Evolutionary conservation across 306 rosid genomes (phyloP).

Genomic region (Nissolia schottii): DNA sequence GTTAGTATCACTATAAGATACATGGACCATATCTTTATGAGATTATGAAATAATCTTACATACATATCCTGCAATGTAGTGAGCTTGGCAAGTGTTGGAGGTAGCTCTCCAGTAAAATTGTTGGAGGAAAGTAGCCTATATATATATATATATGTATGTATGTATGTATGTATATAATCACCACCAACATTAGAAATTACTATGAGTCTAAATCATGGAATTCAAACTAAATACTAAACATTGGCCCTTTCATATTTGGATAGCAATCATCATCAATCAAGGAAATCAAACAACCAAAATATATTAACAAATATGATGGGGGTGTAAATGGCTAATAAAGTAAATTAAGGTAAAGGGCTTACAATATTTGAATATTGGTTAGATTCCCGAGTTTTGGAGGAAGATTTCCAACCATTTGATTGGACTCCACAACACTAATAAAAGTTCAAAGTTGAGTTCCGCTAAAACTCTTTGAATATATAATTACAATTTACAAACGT

Average conservation of each 20-base stretch:
- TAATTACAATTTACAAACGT: neutral
- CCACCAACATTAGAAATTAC: neutral
- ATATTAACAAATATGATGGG: too few relatives aligned
- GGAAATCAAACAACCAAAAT: neutral
- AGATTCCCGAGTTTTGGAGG: slow-evolving; percentile 57
- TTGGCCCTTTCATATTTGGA: neutral
- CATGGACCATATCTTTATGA: too few relatives aligned
- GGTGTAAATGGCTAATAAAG: neutral
- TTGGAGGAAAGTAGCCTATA: slow-evolving; percentile 47
- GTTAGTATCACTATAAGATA: too few relatives aligned
- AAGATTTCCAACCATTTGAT: slow-evolving; percentile 49
- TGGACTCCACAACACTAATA: slow-evolving; percentile 43
- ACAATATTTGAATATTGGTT: slow-evolving; percentile 42
- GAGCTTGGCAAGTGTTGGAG: too few relatives aligned
- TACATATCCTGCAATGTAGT: too few relatives aligned
- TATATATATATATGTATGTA: too few relatives aligned
- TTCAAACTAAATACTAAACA: neutral
- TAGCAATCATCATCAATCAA: neutral
- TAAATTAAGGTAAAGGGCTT: slow-evolving; percentile 4
- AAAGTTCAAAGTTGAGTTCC: neutral
- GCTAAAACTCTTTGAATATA: neutral
- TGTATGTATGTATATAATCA: too few relatives aligned
- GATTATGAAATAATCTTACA: too few relatives aligned
- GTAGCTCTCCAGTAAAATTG: slow-evolving; percentile 44
- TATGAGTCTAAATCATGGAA: neutral